phyloP scores from a whole-genome alignment of 2,329 filamentous ascomycete genomes.

The Colletotrichum karsti region DNA sequence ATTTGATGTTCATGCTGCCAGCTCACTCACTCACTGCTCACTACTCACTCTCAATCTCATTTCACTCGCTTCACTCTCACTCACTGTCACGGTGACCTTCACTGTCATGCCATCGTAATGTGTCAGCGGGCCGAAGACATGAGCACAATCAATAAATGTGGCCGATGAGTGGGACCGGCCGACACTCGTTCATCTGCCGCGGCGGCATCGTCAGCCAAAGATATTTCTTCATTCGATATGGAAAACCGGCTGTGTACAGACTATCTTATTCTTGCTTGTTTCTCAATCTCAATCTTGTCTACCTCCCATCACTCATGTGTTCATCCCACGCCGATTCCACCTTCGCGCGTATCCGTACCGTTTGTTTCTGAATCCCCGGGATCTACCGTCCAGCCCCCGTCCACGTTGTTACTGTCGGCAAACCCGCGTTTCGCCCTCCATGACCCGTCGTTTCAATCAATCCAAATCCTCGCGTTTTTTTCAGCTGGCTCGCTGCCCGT shows the following conservation, averaged over 20 bases:
- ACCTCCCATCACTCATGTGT: not conserved
- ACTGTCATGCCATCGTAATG: not conserved
- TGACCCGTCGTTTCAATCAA: not conserved
- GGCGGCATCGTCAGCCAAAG: not conserved
- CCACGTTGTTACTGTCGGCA: not conserved
- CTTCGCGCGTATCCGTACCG: not conserved
- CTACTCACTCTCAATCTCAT: not conserved
- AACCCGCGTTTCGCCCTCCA: not conserved
- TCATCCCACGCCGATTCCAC: not conserved
- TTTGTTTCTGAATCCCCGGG: not conserved
- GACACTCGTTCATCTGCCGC: constrained; percentile 14
- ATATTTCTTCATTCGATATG: not conserved
- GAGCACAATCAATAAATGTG: not conserved
- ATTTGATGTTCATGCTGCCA: constrained; percentile 4
- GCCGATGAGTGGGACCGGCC: constrained; percentile 7
- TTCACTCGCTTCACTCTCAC: not conserved
- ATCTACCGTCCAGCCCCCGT: too few relatives aligned
- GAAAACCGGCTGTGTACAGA: too few relatives aligned
- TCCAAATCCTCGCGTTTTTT: not conserved
- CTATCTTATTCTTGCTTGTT: not conserved
- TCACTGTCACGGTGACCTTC: not conserved
- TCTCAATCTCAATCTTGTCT: not conserved
- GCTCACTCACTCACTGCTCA: not conserved
- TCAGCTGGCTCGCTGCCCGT: too few relatives aligned
- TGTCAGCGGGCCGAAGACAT: not conserved